Evolutionary conservation across 129 eudicot genomes (phyloP), one percentile per base, ranked within the genome.

Genomic region (Heracleum sosnowskyi): DNA sequence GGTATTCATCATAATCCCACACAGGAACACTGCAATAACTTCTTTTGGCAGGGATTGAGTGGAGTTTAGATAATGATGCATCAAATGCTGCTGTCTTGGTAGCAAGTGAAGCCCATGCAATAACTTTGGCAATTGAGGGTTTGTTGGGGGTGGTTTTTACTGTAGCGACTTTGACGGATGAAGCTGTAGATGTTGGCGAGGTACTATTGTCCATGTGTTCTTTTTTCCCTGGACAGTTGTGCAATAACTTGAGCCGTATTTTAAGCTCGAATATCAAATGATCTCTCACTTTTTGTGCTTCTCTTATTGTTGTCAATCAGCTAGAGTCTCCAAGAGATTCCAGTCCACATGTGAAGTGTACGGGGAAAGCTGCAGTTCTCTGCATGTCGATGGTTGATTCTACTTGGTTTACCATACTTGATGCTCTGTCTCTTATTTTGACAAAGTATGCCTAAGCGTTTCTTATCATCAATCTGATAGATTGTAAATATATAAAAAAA

Each of bases 91-190:
- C 99, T 77, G 97, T 96, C 75, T 86, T 96, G 90, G 97, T 96
- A 79, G 99, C 97, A 73, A 96, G 99, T 87, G 99, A 96, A 82
- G 99, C 99, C 77, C 99, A 96, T 86, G 96, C 99, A 64, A 90
- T 96, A 77, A 96, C 96, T 84, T 89, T 96, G 87, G 99, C 99
- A 69, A 92, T 96, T 83, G 99, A 96, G 79, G 99, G 99, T 37
- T 82, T 96, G 70, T 82, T 96, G 76, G 99, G 99, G 79, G 97
- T 96, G 85, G 99, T 92, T 74, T 96, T 96, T 74, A 88, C 99
- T 16, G 89, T 96, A 84, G 99, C 99, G 77, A 90, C 99, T 55
- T 88, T 96, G 89, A 96, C 99, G 68, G 99, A 96, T 77, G 97
- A 96, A 84, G 99, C 99, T 10, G 90, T 96, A 85, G 99, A 92